Conservation (phyloP, 768 basidiomycete species). For the Suillus variegatus region DNA sequence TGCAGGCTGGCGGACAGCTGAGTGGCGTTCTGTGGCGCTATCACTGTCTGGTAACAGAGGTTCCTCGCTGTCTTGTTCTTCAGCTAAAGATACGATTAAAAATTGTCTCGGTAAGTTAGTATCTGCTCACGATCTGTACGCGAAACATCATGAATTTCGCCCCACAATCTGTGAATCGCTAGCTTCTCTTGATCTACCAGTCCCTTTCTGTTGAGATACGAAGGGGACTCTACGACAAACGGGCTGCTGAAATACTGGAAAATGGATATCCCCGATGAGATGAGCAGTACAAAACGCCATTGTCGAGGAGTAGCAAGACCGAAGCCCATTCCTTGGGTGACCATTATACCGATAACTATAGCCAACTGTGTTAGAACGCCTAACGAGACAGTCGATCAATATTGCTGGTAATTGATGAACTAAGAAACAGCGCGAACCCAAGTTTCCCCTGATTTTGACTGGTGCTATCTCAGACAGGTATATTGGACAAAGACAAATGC, state of each 20-base stretch:
- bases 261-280: conserved; percentile 58
- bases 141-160: conserved; percentile 31
- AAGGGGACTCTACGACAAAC: conserved; percentile 68
- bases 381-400: conserved; percentile 24
- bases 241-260: conserved; percentile 57
- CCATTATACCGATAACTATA: conserved; percentile 84
- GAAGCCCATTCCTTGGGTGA: conserved; percentile 80
- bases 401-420: background rate
- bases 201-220: conserved; percentile 58
- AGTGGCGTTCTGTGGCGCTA: conserved; percentile 17
- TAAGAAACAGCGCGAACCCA: conserved; percentile 49
- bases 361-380: conserved; percentile 81
- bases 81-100: conserved; percentile 16
- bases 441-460: conserved; percentile 65
- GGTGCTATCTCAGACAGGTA: conserved; percentile 89
- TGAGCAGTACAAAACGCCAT: conserved; percentile 72
- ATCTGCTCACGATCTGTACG: conserved; percentile 24
- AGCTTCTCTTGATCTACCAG: conserved; percentile 49
- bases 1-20: conserved; percentile 26
- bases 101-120: background rate
- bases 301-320: conserved; percentile 61
- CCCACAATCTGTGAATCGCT: conserved; percentile 57
- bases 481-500: conserved; percentile 79
- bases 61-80: conserved; percentile 26
- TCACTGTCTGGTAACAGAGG: conserved; percentile 27